Base-by-base conservation (phyloP, 2,329 filamentous ascomycete species). In the Xylaria sp. region DNA sequence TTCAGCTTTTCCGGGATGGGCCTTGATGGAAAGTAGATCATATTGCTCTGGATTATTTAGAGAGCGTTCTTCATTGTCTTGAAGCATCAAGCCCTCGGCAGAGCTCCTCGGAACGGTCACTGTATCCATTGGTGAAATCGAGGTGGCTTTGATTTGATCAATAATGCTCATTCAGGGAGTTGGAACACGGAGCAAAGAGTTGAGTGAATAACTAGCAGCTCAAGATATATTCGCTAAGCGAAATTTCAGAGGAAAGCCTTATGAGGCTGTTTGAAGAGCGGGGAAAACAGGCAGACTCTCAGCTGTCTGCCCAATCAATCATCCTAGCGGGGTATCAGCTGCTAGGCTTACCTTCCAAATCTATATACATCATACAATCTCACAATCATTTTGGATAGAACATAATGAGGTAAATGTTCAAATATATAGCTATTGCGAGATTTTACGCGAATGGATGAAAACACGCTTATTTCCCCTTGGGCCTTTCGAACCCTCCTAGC, bases 1-100 rank as follows among this genome's bases (percentile, higher is more conserved):
- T 59, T 79, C 77, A 48, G 76, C 74, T 69, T 78, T 79, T 48
- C 72, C 72, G n/a, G n/a, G 42, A 9, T 44, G 6, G n/a, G 6
- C 4, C 5, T 44, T 17, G 17, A 3, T 6, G 2, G 17, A 4
- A 20, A 9, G 17, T 6, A n/a, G 38, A 1, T 40, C 4, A 17
- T 13, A 40, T 6, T 15, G 4, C 15, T 17, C 38, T 40, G 38
- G 38, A 40, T 40, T 0, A 17, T 40, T 13, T 0, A 6, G 38
- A 17, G 13, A 40, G 38, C 2, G 38, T 4, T 17, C 13, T 40
- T 40, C 13, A 40, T 40, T 13, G 38, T 40, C 38, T 4, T 40
- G 38, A 40, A 40, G 5, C 38, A 13, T 40, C 15, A 40, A 17
- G 38, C 15, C 38, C 13, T 40, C 38, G 38, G 38, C 38, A 4